These are phyloP conservation scores for Xylaria sp. DNA, from an alignment of 2,329 filamentous ascomycete species.

Conservation along the genomic window DNA sequence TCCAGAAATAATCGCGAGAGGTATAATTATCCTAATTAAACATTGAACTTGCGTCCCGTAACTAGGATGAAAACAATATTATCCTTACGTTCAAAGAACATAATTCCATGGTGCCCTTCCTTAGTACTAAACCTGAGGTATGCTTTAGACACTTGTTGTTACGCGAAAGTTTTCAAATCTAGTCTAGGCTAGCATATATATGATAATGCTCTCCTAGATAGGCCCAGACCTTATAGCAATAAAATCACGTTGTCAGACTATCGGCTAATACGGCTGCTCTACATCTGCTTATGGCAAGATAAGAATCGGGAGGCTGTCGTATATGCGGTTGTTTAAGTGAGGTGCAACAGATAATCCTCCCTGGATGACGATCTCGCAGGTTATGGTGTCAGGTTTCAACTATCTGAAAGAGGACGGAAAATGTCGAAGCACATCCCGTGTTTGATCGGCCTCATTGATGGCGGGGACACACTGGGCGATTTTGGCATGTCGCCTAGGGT, in stretches of 20 bases:
- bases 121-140: neutral
- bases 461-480: constrained; percentile 20
- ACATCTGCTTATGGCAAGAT: neutral
- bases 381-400: constrained; percentile 32
- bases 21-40: neutral
- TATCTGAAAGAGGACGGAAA: constrained; percentile 17
- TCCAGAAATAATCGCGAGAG: neutral
- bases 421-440: constrained; percentile 30
- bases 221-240: neutral
- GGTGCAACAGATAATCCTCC: neutral
- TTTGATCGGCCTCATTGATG: constrained; percentile 23
- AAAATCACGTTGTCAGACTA: neutral
- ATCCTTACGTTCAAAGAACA: neutral
- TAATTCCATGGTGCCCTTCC: neutral
- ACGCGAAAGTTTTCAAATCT: neutral
- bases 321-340: neutral
- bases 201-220: neutral
- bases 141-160: neutral
- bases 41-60: neutral
- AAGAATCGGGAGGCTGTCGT: neutral
- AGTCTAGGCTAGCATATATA: neutral
- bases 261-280: neutral
- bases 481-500: neutral
- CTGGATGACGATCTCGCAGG: constrained; percentile 38
- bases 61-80: neutral